Evolutionary conservation across 495 filamentous ascomycete genomes (phyloP).

Genomic region (Aspergillus ellipticus): DNA sequence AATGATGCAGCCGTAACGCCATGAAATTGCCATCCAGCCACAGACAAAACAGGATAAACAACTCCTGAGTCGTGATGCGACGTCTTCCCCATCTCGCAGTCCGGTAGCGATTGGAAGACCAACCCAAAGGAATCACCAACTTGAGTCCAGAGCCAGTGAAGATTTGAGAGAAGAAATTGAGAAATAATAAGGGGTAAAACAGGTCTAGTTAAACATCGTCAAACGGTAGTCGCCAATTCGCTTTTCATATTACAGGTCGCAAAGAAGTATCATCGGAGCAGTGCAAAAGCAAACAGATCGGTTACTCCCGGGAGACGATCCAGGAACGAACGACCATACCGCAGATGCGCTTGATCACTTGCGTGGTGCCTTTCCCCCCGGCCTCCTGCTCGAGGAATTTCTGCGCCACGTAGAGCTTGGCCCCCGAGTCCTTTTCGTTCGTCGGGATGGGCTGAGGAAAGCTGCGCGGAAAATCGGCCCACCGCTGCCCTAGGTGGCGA

Average conservation of each 20-base stretch:
- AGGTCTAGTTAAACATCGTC: constrained; percentile 19
- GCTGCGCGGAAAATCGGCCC: constrained; percentile 60
- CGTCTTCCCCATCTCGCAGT: background rate
- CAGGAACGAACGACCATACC: constrained; percentile 64
- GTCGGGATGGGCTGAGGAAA: constrained; percentile 55
- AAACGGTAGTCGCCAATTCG: constrained; percentile 11
- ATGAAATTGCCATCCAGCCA: constrained; percentile 16
- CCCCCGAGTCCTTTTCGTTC: constrained; percentile 66
- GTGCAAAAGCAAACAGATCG: background rate
- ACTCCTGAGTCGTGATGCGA: constrained; percentile 19
- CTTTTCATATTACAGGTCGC: constrained; percentile 24
- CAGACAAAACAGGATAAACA: constrained; percentile 11
- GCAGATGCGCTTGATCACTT: constrained; percentile 74
- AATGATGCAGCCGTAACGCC: constrained; percentile 20
- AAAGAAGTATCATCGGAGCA: constrained; percentile 12
- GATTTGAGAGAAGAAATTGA: background rate
- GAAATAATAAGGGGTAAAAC: constrained; percentile 1
- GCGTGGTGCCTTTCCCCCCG: constrained; percentile 66
- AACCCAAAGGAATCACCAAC: background rate
- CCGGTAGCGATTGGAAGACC: background rate
- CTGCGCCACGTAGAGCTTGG: constrained; percentile 74
- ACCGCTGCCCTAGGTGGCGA: constrained; percentile 65
- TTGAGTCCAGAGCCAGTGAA: background rate
- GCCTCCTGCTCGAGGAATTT: constrained; percentile 77
- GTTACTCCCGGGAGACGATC: constrained; percentile 43